A percentile compares a stretch with the other conserved stretches of the same genome.
phyloP scores from a whole-genome alignment of 1,139 yeast species.

The Hansenula lynferdii region DNA sequence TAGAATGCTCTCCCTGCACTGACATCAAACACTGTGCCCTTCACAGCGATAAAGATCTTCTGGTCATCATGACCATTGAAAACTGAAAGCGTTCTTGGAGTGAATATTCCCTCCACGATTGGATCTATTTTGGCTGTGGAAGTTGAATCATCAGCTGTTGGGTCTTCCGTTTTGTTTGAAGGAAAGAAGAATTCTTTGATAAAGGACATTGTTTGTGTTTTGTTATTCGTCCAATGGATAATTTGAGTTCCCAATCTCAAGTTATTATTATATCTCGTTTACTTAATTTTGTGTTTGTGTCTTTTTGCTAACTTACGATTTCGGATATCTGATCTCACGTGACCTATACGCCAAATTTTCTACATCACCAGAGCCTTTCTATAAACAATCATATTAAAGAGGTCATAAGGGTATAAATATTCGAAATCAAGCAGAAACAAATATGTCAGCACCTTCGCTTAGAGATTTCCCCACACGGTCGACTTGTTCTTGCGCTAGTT shows the following conservation, averaged over 20 bases:
- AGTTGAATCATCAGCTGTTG: slow-evolving; percentile 23
- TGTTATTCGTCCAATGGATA: neutral
- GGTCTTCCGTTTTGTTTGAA: slow-evolving; percentile 33
- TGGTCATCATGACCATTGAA: slow-evolving; percentile 79
- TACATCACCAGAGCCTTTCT: neutral
- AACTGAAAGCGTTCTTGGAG: slow-evolving; percentile 67
- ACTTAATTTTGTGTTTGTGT: neutral
- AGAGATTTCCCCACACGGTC: slow-evolving; percentile 37
- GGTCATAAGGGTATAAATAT: too few relatives aligned
- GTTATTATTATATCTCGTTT: neutral
- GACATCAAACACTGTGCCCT: slow-evolving; percentile 84
- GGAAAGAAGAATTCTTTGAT: slow-evolving; percentile 32
- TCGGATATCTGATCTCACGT: neutral
- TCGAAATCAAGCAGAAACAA: slow-evolving; percentile 6
- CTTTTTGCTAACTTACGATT: neutral
- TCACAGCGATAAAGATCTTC: slow-evolving; percentile 76
- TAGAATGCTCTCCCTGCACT: slow-evolving; percentile 78
- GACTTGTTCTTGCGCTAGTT: slow-evolving; percentile 44
- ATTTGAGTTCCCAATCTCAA: too few relatives aligned
- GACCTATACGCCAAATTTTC: too few relatives aligned
- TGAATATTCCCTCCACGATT: slow-evolving; percentile 71
- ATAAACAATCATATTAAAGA: too few relatives aligned
- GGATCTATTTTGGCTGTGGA: slow-evolving; percentile 36
- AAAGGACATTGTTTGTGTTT: slow-evolving; percentile 28
- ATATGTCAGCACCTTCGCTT: slow-evolving; percentile 25